Percentiles rank a stretch among this genome's conserved stretches.
Evolutionary conservation across 768 basidiomycete genomes (phyloP).

Genomic region (Suillus subaureus): DNA sequence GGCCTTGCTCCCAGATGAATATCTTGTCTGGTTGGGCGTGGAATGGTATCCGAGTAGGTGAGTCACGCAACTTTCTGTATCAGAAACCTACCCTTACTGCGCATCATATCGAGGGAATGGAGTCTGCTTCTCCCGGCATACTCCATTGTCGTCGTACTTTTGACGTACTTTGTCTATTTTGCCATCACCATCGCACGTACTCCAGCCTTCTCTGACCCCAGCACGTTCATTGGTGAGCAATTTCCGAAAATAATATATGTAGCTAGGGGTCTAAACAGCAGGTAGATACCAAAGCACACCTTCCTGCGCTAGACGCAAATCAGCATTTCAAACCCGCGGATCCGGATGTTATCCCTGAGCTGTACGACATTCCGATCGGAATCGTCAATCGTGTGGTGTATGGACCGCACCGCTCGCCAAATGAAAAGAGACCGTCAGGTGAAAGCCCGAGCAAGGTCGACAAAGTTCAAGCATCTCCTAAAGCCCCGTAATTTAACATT

Average conservation of each 20-base stretch:
- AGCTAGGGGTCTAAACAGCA: slow-evolving; percentile 15
- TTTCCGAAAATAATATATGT: slow-evolving; percentile 15
- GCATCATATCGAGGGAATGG: slow-evolving; percentile 69
- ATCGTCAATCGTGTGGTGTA: slow-evolving; percentile 79
- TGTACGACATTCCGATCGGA: slow-evolving; percentile 84
- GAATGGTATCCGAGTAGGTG: slow-evolving; percentile 90
- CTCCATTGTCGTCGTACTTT: slow-evolving; percentile 65
- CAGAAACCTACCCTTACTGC: slow-evolving; percentile 3
- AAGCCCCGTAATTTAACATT: not conserved
- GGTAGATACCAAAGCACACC: slow-evolving; percentile 59
- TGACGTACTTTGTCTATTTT: slow-evolving; percentile 79
- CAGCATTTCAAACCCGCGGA: slow-evolving; percentile 54
- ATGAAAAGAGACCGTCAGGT: not conserved
- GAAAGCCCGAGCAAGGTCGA: not conserved
- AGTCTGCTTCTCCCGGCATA: slow-evolving; percentile 80
- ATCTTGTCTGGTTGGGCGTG: slow-evolving; percentile 66
- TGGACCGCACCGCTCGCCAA: slow-evolving; percentile 18
- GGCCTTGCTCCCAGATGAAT: slow-evolving; percentile 77
- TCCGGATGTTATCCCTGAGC: slow-evolving; percentile 54
- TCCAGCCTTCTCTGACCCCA: slow-evolving; percentile 67
- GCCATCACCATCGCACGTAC: slow-evolving; percentile 73
- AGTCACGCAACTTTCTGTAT: slow-evolving; percentile 19
- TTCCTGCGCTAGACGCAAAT: slow-evolving; percentile 42
- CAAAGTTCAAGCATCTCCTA: not conserved
- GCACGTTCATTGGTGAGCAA: slow-evolving; percentile 64